phyloP scores from a whole-genome alignment of 768 basidiomycete genomes.

The Trichaptum fuscoviolaceum region DNA sequence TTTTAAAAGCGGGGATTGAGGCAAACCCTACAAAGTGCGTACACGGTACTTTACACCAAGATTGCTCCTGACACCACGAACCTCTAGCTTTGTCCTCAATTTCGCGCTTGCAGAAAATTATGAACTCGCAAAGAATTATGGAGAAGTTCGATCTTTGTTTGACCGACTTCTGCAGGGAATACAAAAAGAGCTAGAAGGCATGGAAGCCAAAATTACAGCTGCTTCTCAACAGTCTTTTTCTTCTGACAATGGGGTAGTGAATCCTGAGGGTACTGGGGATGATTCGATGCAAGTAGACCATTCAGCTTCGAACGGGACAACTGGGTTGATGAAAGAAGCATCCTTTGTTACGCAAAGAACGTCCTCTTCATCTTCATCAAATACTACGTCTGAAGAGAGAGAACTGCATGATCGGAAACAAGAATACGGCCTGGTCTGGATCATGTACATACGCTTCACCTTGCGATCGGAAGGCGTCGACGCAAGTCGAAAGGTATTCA shows the following conservation, averaged over 20 bases:
- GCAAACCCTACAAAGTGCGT: constrained; percentile 78
- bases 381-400: constrained; percentile 44
- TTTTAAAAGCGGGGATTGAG: constrained; percentile 79
- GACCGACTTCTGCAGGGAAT: constrained; percentile 68
- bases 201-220: constrained; percentile 42
- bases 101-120: constrained; percentile 80
- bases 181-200: constrained; percentile 53
- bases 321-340: not conserved
- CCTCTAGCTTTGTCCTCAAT: constrained; percentile 74
- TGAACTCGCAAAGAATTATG: constrained; percentile 57
- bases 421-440: constrained; percentile 77
- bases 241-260: constrained; percentile 15
- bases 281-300: constrained; percentile 1
- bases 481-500: constrained; percentile 70
- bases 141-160: constrained; percentile 67
- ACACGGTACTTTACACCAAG: not conserved
- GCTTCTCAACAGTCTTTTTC: constrained; percentile 31
- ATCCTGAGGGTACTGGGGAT: constrained; percentile 14
- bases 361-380: not conserved
- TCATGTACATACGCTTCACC: constrained; percentile 91
- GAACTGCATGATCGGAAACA: constrained; percentile 55
- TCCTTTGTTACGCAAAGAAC: not conserved
- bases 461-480: constrained; percentile 84
- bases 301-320: not conserved
- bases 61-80: constrained; percentile 3